Conservation (phyloP, 2,329 filamentous ascomycete species). For the Ophiocordyceps sinensis region DNA sequence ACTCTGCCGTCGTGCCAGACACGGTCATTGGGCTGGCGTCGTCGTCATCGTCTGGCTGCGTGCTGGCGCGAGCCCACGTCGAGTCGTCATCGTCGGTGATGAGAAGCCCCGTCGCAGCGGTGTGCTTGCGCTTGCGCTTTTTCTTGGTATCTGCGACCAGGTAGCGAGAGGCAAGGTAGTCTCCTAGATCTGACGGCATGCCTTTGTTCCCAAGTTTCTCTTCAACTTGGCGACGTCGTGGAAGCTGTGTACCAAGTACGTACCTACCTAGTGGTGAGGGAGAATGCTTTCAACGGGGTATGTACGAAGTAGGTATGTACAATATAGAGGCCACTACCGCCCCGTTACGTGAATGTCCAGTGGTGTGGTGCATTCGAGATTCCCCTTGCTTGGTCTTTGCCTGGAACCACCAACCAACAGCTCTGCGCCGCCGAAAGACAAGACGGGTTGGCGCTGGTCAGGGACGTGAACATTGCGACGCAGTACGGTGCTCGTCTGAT, state of each 20-base stretch:
- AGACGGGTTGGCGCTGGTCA: too few species aligned
- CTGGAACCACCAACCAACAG: too few species aligned
- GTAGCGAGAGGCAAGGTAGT: slow-evolving; percentile 86
- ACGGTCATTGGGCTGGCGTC: slow-evolving; percentile 37
- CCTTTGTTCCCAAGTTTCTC: not conserved
- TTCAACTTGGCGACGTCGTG: not conserved
- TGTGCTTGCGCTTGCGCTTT: slow-evolving; percentile 49
- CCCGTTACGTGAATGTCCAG: too few species aligned
- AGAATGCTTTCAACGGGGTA: too few species aligned
- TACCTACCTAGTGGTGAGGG: too few species aligned
- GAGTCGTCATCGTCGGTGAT: slow-evolving; percentile 51
- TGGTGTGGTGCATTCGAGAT: too few species aligned
- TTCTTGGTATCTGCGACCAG: slow-evolving; percentile 50
- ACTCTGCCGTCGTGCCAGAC: slow-evolving; percentile 41
- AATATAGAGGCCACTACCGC: too few species aligned
- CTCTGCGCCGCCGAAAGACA: too few species aligned
- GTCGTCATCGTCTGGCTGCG: slow-evolving; percentile 33
- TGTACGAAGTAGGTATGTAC: too few species aligned
- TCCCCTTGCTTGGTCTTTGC: too few species aligned
- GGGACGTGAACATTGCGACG: not conserved
- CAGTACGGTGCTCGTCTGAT: not conserved
- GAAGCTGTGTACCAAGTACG: too few species aligned
- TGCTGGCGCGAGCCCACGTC: slow-evolving; percentile 28
- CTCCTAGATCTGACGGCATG: slow-evolving; percentile 52
- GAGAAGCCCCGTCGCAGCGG: slow-evolving; percentile 35